A percentile compares a stretch with the other conserved stretches of the same genome.
These are phyloP conservation scores for Vitis hybrid DNA, from an alignment of 177 flowering plant species.

Conservation along the genomic window DNA sequence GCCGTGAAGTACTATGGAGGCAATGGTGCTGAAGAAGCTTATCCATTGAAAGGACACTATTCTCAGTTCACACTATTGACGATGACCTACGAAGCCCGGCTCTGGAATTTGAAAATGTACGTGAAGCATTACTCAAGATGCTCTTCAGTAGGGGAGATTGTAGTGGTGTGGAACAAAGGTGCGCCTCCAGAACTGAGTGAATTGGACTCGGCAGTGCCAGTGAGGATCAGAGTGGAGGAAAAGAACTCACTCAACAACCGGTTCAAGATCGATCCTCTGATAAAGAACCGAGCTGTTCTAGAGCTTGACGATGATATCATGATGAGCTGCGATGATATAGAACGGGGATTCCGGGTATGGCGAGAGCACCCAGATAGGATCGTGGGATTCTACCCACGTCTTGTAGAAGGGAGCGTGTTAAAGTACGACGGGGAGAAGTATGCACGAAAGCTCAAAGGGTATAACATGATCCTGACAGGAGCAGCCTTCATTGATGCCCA, in stretches of 20 bases:
- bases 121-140: constrained; percentile 92
- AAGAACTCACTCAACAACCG: constrained; percentile 86
- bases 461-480: constrained; percentile 89
- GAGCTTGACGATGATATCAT: constrained; percentile 97
- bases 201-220: constrained; percentile 81
- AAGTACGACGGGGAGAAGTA: constrained; percentile 77
- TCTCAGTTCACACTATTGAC: constrained; percentile 90
- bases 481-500: constrained; percentile 78
- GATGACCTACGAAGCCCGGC: constrained; percentile 91
- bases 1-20: constrained; percentile 75
- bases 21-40: constrained; percentile 76
- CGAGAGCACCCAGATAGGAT: constrained; percentile 81
- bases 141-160: constrained; percentile 85
- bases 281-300: constrained; percentile 76
- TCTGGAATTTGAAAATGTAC: constrained; percentile 93
- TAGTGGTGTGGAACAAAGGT: constrained; percentile 98
- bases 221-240: constrained; percentile 74
- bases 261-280: constrained; percentile 64
- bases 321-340: constrained; percentile 91
- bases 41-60: constrained; percentile 59
- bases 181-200: constrained; percentile 58
- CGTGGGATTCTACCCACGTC: constrained; percentile 92
- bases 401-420: constrained; percentile 53
- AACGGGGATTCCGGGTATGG: constrained; percentile 88
- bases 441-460: constrained; percentile 68